These are phyloP conservation scores for Ceraceosorus bombacis DNA, from an alignment of 1,284 basidiomycete species.

Conservation along the genomic window DNA sequence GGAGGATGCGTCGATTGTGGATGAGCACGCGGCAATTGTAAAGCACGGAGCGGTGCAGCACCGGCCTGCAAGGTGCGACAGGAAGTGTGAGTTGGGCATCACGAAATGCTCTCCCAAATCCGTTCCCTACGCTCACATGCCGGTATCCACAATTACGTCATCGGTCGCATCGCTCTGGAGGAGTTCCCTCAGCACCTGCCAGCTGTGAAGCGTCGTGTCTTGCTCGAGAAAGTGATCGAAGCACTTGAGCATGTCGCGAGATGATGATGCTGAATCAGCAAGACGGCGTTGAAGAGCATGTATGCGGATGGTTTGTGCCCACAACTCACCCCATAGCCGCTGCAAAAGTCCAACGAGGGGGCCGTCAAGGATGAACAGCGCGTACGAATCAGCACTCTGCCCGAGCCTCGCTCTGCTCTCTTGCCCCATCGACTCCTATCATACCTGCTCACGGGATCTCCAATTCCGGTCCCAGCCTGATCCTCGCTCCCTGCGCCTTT, in stretches of 20 bases:
- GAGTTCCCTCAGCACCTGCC: slow-evolving; percentile 43
- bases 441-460: slow-evolving; percentile 72
- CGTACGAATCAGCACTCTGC: neutral
- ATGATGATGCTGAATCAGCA: no score
- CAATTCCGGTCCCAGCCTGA: slow-evolving; percentile 96
- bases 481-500: slow-evolving; percentile 75
- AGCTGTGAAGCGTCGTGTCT: slow-evolving; percentile 42
- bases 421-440: neutral
- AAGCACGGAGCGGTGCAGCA: slow-evolving; percentile 90
- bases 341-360: slow-evolving; percentile 3
- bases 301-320: neutral
- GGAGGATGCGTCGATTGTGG: slow-evolving; percentile 72
- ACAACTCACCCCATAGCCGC: slow-evolving; percentile 24
- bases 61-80: slow-evolving; percentile 60
- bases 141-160: slow-evolving; percentile 44
- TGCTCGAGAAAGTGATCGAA: slow-evolving; percentile 44
- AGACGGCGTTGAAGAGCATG: neutral
- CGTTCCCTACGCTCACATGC: slow-evolving; percentile 23
- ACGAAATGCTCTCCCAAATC: neutral
- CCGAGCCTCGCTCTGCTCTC: neutral
- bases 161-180: slow-evolving; percentile 29
- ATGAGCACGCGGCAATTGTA: slow-evolving; percentile 94
- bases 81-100: slow-evolving; percentile 3
- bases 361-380: neutral
- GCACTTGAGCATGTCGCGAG: slow-evolving; percentile 11